A percentile compares a stretch with the other conserved stretches of the same genome.
Conservation (phyloP, 1,284 basidiomycete genomes). For the Moesziomyces globuligerus region DNA sequence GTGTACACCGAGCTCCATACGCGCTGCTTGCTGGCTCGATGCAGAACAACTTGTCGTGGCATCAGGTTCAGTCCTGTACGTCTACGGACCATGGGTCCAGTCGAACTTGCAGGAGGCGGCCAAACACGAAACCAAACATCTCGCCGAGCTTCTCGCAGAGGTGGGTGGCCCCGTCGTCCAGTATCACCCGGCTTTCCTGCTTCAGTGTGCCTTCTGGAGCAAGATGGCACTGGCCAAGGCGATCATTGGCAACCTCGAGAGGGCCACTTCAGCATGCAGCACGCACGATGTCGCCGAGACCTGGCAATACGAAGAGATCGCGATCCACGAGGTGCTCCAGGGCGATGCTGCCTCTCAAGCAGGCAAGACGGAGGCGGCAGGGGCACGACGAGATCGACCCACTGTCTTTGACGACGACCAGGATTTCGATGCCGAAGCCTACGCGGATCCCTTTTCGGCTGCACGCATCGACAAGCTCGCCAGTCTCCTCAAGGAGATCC, state of each 20-base stretch:
- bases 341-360: background rate
- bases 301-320: slow-evolving; percentile 30
- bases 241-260: slow-evolving; percentile 33
- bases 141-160: slow-evolving; percentile 37
- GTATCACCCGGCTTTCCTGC: slow-evolving; percentile 47
- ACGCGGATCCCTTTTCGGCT: slow-evolving; percentile 9
- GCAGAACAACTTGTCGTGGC: slow-evolving; percentile 32
- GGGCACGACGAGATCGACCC: background rate
- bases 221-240: slow-evolving; percentile 34
- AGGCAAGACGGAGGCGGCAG: background rate
- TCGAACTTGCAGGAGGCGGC: background rate
- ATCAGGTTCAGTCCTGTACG: slow-evolving; percentile 30
- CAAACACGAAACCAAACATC: slow-evolving; percentile 1
- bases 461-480: slow-evolving; percentile 16
- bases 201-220: slow-evolving; percentile 42
- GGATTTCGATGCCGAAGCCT: background rate
- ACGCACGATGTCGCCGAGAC: slow-evolving; percentile 21
- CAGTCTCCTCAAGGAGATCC: slow-evolving; percentile 73
- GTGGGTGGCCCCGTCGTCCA: slow-evolving; percentile 39
- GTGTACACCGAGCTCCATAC: slow-evolving; percentile 32
- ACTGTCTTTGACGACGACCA: slow-evolving; percentile 36
- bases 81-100: slow-evolving; percentile 32
- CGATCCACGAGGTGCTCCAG: slow-evolving; percentile 18
- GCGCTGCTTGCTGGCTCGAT: slow-evolving; percentile 33
- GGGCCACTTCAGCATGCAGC: slow-evolving; percentile 18